These are phyloP conservation scores for Geosmithia putterillii DNA, from an alignment of 2,329 filamentous ascomycete genomes.

Conservation along the genomic window DNA sequence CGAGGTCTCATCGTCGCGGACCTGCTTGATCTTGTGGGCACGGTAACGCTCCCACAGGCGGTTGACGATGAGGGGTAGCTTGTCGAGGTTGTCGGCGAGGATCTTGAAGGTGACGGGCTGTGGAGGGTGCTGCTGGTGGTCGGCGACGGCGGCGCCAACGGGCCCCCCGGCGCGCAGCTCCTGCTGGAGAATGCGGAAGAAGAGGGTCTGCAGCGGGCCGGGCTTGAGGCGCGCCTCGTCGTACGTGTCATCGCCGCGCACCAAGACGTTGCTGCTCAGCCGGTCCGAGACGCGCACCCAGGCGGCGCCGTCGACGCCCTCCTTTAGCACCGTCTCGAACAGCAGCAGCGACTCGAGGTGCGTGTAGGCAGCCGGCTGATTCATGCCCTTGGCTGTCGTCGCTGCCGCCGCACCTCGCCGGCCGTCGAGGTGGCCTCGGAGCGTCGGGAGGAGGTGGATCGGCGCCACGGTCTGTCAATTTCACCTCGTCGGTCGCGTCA, in stretches of 20 bases:
- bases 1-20: conserved; percentile 61
- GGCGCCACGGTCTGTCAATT: conserved; percentile 35
- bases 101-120: not conserved
- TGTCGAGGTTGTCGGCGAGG: conserved; percentile 41
- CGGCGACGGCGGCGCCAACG: too few species aligned
- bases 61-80: conserved; percentile 58
- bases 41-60: conserved; percentile 67
- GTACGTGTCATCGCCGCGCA: conserved; percentile 59
- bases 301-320: conserved; percentile 51
- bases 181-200: conserved; percentile 63
- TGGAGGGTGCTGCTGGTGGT: not conserved
- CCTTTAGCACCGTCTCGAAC: conserved; percentile 63
- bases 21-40: conserved; percentile 54
- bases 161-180: conserved; percentile 41
- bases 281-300: conserved; percentile 64
- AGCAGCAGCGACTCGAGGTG: conserved; percentile 77
- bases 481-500: not conserved
- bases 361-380: conserved; percentile 50
- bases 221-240: conserved; percentile 63
- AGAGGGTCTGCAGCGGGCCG: conserved; percentile 68
- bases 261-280: conserved; percentile 60
- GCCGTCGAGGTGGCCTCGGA: conserved; percentile 41
- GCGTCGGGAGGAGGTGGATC: conserved; percentile 38
- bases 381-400: conserved; percentile 28
- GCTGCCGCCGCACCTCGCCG: conserved; percentile 29